phyloP scores from a whole-genome alignment of 768 basidiomycete genomes.

The Porphyrellus cyaneotinctus region DNA sequence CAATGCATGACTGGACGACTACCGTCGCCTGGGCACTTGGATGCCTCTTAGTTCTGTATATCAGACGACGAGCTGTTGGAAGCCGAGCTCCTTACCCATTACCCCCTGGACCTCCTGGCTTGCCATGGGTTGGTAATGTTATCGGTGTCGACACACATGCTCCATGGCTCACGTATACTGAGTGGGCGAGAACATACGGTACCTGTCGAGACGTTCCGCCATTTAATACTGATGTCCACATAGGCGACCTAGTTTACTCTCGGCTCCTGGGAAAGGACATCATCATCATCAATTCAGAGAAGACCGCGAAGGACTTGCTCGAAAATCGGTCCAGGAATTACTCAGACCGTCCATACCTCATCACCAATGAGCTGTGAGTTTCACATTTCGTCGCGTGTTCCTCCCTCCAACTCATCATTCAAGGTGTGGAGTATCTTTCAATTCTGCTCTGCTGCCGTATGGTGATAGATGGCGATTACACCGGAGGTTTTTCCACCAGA shows the following conservation, averaged over 20 bases:
- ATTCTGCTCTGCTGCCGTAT: neutral
- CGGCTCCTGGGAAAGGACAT: neutral
- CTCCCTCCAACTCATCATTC: neutral
- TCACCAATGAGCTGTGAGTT: neutral
- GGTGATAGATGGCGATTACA: neutral
- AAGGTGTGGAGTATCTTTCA: neutral
- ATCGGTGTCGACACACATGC: too few relatives aligned
- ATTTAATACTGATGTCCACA: neutral
- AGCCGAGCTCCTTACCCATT: too few relatives aligned
- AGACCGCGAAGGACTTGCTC: neutral
- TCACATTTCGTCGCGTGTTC: neutral
- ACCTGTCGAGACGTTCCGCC: too few relatives aligned
- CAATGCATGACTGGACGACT: too few relatives aligned
- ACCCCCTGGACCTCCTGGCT: too few relatives aligned
- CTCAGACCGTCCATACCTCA: neutral
- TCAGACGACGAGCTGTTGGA: too few relatives aligned
- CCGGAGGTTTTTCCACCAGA: neutral
- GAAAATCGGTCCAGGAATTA: neutral
- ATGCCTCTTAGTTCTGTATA: too few relatives aligned
- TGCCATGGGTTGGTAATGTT: too few relatives aligned
- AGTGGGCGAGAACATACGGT: too few relatives aligned
- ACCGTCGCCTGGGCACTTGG: too few relatives aligned
- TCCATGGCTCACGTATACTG: too few relatives aligned
- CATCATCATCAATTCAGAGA: neutral
- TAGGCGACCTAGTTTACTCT: neutral